Conservation (phyloP, 805 yeast genomes). For the Ogataea nonfermentans region DNA sequence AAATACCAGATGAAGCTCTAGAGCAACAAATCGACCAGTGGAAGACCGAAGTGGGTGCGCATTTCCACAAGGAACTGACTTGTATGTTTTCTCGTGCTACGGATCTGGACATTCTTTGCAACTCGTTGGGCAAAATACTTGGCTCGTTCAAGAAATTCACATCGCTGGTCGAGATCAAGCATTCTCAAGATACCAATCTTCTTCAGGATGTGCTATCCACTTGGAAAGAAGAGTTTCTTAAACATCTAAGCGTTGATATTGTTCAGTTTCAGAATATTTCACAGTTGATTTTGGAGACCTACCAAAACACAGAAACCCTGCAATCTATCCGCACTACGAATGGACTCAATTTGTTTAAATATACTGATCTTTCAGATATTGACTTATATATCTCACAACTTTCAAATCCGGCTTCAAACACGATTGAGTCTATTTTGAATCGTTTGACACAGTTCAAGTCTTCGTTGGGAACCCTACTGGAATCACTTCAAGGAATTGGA, state of each 20-base stretch:
- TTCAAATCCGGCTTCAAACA: conserved; percentile 14
- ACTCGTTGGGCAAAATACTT: conserved; percentile 21
- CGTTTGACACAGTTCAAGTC: conserved; percentile 22
- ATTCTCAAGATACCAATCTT: conserved; percentile 8
- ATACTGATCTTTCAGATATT: conserved; percentile 23
- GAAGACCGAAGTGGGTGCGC: conserved; percentile 23
- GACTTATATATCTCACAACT: conserved; percentile 21
- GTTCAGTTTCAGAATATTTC: conserved; percentile 22
- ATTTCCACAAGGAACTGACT: conserved; percentile 13
- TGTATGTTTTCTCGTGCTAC: conserved; percentile 8
- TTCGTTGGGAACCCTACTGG: conserved; percentile 12
- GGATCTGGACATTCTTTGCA: conserved; percentile 21
- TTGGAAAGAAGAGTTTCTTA: conserved; percentile 23
- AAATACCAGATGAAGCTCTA: conserved; percentile 8
- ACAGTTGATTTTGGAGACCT: conserved; percentile 17
- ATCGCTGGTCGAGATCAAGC: conserved; percentile 26
- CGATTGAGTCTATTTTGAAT: conserved; percentile 16
- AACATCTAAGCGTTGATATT: conserved; percentile 16
- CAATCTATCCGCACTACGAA: conserved; percentile 11
- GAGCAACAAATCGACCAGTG: conserved; percentile 16
- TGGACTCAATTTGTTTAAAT: conserved; percentile 23
- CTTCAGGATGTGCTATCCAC: conserved; percentile 16
- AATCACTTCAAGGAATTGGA: conserved; percentile 23
- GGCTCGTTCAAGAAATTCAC: conserved; percentile 32
- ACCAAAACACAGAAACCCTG: conserved; percentile 11